A percentile compares a stretch with the other conserved stretches of the same genome.
Evolutionary conservation across 2,329 filamentous ascomycete genomes (phyloP).

Genomic region (Fusarium circinatum): DNA sequence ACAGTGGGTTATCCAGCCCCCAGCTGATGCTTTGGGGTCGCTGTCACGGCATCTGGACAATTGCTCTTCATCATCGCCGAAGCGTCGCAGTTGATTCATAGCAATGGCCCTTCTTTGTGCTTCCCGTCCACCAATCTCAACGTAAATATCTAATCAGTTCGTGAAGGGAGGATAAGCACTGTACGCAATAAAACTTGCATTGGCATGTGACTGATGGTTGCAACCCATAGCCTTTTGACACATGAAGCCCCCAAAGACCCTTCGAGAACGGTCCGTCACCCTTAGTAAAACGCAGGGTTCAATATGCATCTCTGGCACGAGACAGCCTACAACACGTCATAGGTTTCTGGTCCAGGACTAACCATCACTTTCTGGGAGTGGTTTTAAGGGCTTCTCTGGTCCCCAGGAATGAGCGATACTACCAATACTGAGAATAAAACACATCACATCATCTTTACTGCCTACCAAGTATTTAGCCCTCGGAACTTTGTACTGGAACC

Average conservation of each 20-base stretch:
- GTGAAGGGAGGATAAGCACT: neutral
- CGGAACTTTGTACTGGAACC: neutral
- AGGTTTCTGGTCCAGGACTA: neutral
- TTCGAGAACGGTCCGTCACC: neutral
- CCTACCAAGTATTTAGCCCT: too few species aligned
- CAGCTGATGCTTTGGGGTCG: neutral
- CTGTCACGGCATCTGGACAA: neutral
- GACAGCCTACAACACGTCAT: neutral
- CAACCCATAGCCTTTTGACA: neutral
- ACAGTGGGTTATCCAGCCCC: neutral
- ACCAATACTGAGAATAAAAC: neutral
- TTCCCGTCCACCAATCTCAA: neutral
- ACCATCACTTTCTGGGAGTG: neutral
- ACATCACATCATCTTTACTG: neutral
- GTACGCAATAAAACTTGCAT: neutral
- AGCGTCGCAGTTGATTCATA: neutral
- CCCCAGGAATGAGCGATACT: neutral
- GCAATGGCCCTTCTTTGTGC: neutral
- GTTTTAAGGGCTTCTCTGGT: neutral
- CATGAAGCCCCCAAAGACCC: neutral
- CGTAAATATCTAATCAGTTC: fast-evolving
- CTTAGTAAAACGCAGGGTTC: neutral
- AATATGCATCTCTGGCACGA: neutral
- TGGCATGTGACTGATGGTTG: neutral
- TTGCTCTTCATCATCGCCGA: neutral